A percentile compares a stretch with the other conserved stretches of the same genome.
Evolutionary conservation across 331 rosid species (phyloP).

Genomic region (Acacia pycnantha): DNA sequence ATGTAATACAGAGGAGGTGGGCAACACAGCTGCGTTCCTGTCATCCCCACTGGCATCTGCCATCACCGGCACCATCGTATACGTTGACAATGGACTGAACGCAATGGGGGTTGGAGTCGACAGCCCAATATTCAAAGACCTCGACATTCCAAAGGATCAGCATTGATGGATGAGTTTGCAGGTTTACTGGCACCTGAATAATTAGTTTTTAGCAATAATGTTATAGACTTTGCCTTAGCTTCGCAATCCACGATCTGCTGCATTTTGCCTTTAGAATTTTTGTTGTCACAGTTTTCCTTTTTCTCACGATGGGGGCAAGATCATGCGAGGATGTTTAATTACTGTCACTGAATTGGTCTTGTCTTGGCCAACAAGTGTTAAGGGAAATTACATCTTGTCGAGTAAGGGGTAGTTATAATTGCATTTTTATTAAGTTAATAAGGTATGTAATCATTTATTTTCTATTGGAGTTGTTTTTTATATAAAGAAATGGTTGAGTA

Average conservation of each 20-base stretch:
- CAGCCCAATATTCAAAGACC: constrained; percentile 19
- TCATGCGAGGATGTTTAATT: neutral
- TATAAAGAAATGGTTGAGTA: too few relatives aligned
- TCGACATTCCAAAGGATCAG: constrained; percentile 5
- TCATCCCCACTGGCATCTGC: constrained; percentile 76
- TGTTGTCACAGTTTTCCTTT: neutral
- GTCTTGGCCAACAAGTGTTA: neutral
- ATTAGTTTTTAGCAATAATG: neutral
- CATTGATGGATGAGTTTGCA: neutral
- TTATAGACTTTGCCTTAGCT: neutral
- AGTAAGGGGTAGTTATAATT: neutral
- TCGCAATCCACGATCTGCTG: neutral
- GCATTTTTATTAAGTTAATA: neutral
- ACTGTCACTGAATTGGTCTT: neutral
- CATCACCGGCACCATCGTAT: constrained; percentile 56
- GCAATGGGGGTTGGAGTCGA: constrained; percentile 73
- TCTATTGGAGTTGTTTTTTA: too few relatives aligned
- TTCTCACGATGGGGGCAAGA: neutral
- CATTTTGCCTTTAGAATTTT: neutral
- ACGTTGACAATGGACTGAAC: constrained; percentile 63
- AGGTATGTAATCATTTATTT: too few relatives aligned
- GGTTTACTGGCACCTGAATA: neutral
- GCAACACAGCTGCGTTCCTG: constrained; percentile 65
- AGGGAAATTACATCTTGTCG: neutral
- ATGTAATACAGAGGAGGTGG: constrained; percentile 57